Percentiles rank a stretch among this genome's conserved stretches.
phyloP scores from a whole-genome alignment of 176 grass and related monocot species.

The Phoenix dactylifera region DNA sequence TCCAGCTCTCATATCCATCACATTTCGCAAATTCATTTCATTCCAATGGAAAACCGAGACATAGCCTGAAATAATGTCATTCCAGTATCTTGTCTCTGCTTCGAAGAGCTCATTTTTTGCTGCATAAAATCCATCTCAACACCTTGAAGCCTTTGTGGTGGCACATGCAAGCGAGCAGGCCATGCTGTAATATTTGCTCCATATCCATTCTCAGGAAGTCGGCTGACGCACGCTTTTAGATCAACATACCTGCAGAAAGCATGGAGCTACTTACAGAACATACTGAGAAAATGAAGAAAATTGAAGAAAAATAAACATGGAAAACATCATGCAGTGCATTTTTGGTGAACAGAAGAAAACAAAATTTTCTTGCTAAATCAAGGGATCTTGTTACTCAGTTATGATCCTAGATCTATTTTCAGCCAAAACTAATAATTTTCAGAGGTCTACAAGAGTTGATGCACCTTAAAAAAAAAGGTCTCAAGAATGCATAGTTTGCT shows the following conservation, averaged over 20 bases:
- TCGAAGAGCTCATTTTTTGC: conserved; percentile 37
- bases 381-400: too few species aligned
- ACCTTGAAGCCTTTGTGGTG: conserved; percentile 36
- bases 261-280: background rate
- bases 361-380: too few species aligned
- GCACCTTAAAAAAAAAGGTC: too few species aligned
- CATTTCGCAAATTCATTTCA: conserved; percentile 30
- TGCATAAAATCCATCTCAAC: conserved; percentile 35
- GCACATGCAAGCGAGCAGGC: conserved; percentile 29
- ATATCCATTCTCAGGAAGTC: conserved; percentile 36
- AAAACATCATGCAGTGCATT: too few species aligned
- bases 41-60: conserved; percentile 34
- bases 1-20: conserved; percentile 52
- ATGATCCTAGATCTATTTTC: too few species aligned
- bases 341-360: too few species aligned
- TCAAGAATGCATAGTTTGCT: too few species aligned
- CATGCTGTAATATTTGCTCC: conserved; percentile 35
- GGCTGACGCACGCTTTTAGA: conserved; percentile 35
- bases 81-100: conserved; percentile 32
- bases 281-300: background rate
- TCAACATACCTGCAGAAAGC: conserved; percentile 23
- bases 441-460: too few species aligned
- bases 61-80: conserved; percentile 32
- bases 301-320: too few species aligned
- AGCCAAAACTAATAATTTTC: too few species aligned